Base-by-base conservation (phyloP, 768 basidiomycete species). In the Lactarius hatsudake region DNA sequence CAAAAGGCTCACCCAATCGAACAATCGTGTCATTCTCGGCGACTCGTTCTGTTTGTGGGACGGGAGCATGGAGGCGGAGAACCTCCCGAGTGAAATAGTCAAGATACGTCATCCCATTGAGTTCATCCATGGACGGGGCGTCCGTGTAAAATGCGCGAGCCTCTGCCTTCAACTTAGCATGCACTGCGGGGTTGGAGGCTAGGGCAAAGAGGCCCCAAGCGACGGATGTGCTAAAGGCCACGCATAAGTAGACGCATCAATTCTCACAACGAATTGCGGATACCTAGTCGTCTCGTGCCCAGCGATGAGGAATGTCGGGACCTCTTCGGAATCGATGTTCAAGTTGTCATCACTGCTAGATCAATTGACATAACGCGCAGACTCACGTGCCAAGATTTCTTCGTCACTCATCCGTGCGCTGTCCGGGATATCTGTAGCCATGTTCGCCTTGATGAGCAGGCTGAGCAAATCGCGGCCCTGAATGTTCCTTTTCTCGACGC, bases 61-160 rank as follows among this genome's bases (percentile, higher is more conserved):
- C 71, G n/a, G 73, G 73, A 8, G 65, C 18, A 56, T 67, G 12
- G 7, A 71, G 55, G 26, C 71, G 68, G 17, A 71, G 60, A 45
- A 51, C 51, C 38, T 71, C 71, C 3, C 69, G 62, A 10, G 23
- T 45, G 13, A 71, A 65, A 26, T 58, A 51, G 43, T 71, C 91
- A n/a, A 93, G 84, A 71, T 89, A 91, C 0, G 87, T 82, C 3
- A 94, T 78, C 4, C 81, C 78, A 64, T 84, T 82, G 1, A 93
- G 81, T 38, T 87, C 82, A 38, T 92, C 90, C 86, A 91, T 89
- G 4, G 82, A 80, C 3, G 89, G 89, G 0, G 76, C 83, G 12
- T 88, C 84, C 0, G 84, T 86, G 0, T 79, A 71, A 13, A 87
- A 76, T 0, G 76, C 72, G 9, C 83, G 74, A 1, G 88, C 77